Evolutionary conservation across 352 stramenopile species (phyloP).

Genomic region (Pythium apleroticum): DNA sequence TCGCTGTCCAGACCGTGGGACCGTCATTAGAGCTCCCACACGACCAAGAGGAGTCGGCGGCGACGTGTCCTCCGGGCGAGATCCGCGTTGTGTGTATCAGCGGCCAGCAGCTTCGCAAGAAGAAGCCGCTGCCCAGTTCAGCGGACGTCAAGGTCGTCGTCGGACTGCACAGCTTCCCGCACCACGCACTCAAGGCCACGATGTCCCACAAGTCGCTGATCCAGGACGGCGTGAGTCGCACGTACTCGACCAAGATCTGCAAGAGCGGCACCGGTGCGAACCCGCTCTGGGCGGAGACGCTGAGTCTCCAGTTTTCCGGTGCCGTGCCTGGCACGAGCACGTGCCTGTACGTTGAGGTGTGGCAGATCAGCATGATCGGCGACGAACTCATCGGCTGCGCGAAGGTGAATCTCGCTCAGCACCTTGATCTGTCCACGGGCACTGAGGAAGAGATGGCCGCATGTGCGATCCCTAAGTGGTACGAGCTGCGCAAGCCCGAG

Average conservation of each 20-base stretch:
- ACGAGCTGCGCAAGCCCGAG: conserved; percentile 64
- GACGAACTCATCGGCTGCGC: conserved; percentile 75
- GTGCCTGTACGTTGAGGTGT: conserved; percentile 76
- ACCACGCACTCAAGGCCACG: conserved; percentile 49
- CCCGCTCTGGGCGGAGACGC: conserved; percentile 78
- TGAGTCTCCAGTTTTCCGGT: conserved; percentile 74
- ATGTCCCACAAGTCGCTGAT: conserved; percentile 41
- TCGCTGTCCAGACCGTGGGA: conserved; percentile 58
- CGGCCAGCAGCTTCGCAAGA: conserved; percentile 50
- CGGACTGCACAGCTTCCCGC: conserved; percentile 72
- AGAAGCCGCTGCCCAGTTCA: conserved; percentile 45
- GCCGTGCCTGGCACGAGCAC: conserved; percentile 74
- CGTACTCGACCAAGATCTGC: conserved; percentile 60
- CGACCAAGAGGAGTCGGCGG: conserved; percentile 57
- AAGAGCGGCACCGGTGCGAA: conserved; percentile 51
- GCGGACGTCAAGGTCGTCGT: conserved; percentile 62
- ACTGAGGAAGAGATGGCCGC: conserved; percentile 72
- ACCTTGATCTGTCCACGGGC: conserved; percentile 57
- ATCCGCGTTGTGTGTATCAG: conserved; percentile 82
- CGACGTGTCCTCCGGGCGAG: conserved; percentile 73
- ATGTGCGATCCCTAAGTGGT: conserved; percentile 72
- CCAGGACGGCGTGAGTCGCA: conserved; percentile 54
- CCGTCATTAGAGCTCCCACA: conserved; percentile 59
- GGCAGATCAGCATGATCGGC: conserved; percentile 71
- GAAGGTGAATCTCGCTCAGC: conserved; percentile 78